These are phyloP conservation scores for Trametes versicolor DNA, from an alignment of 1,284 basidiomycete genomes.

Conservation along the genomic window DNA sequence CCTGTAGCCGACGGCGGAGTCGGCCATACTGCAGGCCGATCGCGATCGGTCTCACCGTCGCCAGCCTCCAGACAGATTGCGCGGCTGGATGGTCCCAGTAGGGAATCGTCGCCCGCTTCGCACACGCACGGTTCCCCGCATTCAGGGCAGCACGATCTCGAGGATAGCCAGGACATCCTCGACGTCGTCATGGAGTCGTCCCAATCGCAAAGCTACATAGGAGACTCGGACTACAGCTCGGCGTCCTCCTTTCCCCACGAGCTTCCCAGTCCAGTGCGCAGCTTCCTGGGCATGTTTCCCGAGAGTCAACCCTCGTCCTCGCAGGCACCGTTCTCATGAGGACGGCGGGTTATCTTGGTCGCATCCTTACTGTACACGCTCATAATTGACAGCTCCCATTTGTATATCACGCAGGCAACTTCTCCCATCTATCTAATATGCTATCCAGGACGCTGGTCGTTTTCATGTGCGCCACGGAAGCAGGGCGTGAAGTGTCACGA, in stretches of 20 bases:
- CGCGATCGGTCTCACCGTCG: constrained; percentile 7
- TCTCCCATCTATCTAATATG: not conserved
- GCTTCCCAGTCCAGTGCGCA: not conserved
- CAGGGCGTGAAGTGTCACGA: not conserved
- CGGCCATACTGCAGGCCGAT: not conserved
- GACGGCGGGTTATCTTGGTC: not conserved
- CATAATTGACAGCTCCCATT: not conserved
- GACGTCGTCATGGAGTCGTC: not conserved
- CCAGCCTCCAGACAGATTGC: not conserved
- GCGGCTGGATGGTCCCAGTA: not conserved
- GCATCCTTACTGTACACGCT: not conserved
- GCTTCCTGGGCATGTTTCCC: constrained; percentile 10
- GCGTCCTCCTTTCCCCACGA: not conserved
- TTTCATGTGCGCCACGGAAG: too few species aligned
- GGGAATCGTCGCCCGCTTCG: not conserved
- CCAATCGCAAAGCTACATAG: not conserved
- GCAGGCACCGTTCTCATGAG: not conserved
- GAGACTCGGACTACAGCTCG: constrained; percentile 1
- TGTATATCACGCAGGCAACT: not conserved
- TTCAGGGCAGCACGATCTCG: not conserved
- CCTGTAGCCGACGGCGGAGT: not conserved
- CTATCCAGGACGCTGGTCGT: too few species aligned
- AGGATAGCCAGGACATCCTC: not conserved
- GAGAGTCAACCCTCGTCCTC: constrained; percentile 1
- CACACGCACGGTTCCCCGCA: not conserved